Percentiles rank a stretch among this genome's conserved stretches.
Evolutionary conservation across 805 yeast genomes (phyloP).

Genomic region (Starmerella ratchasimensis): DNA sequence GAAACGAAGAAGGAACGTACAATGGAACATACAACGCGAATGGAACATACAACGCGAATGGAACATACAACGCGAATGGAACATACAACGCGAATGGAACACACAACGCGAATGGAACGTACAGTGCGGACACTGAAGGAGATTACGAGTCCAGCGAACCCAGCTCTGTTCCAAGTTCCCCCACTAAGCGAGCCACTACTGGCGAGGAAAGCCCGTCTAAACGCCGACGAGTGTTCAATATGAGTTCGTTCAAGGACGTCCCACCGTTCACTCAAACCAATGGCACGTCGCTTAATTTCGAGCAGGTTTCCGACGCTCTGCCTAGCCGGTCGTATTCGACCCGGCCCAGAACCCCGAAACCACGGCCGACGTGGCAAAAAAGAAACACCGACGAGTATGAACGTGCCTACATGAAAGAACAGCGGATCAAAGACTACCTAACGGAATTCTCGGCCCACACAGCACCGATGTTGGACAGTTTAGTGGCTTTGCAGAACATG

Average conservation of each 20-base stretch:
- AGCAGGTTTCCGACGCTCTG: conserved; percentile 2
- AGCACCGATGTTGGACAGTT: neutral
- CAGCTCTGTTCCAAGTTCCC: no score
- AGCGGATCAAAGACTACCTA: no score
- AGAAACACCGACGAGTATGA: no score
- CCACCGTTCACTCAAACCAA: conserved; percentile 16
- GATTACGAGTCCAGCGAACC: neutral
- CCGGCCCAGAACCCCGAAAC: no score
- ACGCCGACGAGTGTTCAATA: conserved; percentile 9
- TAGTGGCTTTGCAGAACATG: neutral
- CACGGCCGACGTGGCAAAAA: no score
- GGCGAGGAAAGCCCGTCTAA: conserved; percentile 6
- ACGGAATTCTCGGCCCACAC: neutral
- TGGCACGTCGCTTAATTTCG: conserved; percentile 10
- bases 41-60: neutral
- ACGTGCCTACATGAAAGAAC: no score
- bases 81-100: neutral
- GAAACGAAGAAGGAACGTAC: no score
- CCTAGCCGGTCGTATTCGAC: no score
- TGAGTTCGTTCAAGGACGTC: conserved; percentile 7
- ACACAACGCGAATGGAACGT: neutral
- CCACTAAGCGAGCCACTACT: neutral
- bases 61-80: neutral
- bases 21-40: neutral
- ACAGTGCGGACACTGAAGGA: neutral